Evolutionary conservation across 345 rosid genomes (phyloP).

Genomic region (Gossypium herbaceum): DNA sequence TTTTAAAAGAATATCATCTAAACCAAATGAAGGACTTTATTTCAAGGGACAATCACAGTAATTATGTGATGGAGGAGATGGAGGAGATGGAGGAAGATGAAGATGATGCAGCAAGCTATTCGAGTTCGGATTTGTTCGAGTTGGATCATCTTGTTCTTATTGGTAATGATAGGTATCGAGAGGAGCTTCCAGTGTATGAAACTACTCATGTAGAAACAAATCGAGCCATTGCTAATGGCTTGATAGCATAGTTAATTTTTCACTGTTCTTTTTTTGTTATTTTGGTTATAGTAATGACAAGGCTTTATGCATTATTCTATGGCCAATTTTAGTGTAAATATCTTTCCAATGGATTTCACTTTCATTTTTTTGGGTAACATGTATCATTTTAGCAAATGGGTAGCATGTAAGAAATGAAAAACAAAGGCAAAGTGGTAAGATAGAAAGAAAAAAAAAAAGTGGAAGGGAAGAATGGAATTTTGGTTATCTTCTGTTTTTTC

Average conservation of each 20-base stretch:
- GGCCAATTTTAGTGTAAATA: neutral
- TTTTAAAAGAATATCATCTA: conserved; percentile 35
- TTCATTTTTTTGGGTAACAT: neutral
- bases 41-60: neutral
- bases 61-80: conserved; percentile 12
- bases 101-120: conserved; percentile 35
- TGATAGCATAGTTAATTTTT: conserved; percentile 21
- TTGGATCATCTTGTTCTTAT: conserved; percentile 40
- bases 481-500: neutral
- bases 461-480: conserved; percentile 1
- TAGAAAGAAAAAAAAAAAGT: neutral
- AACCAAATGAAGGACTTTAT: conserved; percentile 22
- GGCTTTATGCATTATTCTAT: neutral
- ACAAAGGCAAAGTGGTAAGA: neutral
- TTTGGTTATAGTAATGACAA: neutral
- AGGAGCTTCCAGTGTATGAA: conserved; percentile 72
- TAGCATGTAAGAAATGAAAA: neutral
- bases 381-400: neutral
- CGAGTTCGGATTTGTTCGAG: conserved; percentile 61
- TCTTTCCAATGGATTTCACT: neutral
- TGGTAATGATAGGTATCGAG: conserved; percentile 30
- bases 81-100: conserved; percentile 15
- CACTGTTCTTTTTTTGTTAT: neutral
- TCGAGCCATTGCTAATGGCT: conserved; percentile 56
- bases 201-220: conserved; percentile 48